These are phyloP conservation scores for Rhizophora mangle DNA, from an alignment of 345 rosid genomes.

Conservation along the genomic window DNA sequence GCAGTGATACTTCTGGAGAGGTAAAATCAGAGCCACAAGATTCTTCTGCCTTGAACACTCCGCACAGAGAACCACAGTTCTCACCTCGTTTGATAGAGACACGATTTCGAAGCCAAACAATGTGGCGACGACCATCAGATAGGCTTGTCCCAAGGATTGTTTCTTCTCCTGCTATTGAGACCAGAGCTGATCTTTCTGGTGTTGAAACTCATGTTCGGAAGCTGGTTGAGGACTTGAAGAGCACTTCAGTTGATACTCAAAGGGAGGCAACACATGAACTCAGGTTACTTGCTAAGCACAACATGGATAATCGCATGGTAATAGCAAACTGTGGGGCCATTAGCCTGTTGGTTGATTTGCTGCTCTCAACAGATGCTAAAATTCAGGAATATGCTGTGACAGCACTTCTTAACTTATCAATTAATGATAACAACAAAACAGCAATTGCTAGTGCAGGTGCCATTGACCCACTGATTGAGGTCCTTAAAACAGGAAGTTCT, in stretches of 20 bases:
- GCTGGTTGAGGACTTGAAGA: constrained; percentile 62
- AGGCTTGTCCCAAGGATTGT: constrained; percentile 67
- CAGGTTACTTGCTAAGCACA: constrained; percentile 73
- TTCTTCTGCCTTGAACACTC: constrained; percentile 34
- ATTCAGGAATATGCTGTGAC: constrained; percentile 85
- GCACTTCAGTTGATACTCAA: constrained; percentile 53
- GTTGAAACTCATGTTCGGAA: constrained; percentile 64
- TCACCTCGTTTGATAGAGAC: constrained; percentile 52
- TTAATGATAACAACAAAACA: constrained; percentile 72
- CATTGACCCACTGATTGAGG: constrained; percentile 71
- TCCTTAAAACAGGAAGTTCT: constrained; percentile 67
- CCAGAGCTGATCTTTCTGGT: constrained; percentile 74
- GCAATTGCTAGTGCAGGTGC: constrained; percentile 70
- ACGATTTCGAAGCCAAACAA: constrained; percentile 53
- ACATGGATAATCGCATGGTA: constrained; percentile 70
- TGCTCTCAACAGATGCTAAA: constrained; percentile 48
- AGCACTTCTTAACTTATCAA: constrained; percentile 82
- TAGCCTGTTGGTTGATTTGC: constrained; percentile 52
- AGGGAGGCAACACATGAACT: constrained; percentile 57
- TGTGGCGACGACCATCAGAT: constrained; percentile 77
- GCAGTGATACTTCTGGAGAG: constrained; percentile 82
- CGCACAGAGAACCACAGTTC: constrained; percentile 56
- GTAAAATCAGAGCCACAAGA: constrained; percentile 49
- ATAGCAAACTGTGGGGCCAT: constrained; percentile 78
- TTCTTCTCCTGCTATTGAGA: constrained; percentile 58